phyloP scores from a whole-genome alignment of 2,329 filamentous ascomycete genomes.

The Dissoconium aciculare region DNA sequence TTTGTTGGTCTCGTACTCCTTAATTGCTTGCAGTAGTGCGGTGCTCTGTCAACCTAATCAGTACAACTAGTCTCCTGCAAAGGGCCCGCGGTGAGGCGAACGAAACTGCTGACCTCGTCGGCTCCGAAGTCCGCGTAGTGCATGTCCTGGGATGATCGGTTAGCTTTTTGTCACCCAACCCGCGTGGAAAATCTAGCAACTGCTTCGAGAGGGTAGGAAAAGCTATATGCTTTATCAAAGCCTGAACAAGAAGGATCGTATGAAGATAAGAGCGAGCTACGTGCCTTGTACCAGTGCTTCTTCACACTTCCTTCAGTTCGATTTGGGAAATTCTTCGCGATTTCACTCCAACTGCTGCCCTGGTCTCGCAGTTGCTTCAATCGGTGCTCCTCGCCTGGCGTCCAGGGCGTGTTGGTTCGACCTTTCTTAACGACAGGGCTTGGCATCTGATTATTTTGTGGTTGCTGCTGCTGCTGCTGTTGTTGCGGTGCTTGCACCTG shows the following conservation, averaged over 20 bases:
- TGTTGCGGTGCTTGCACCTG: no score
- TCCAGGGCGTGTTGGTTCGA: constrained; percentile 98
- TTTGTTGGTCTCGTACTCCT: constrained; percentile 96
- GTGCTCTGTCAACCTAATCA: constrained; percentile 42
- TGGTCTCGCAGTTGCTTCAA: constrained; percentile 89
- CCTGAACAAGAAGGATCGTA: no score
- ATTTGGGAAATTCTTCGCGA: constrained; percentile 91
- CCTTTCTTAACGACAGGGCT: constrained; percentile 67
- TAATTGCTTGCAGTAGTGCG: constrained; percentile 80
- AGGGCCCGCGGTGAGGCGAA: constrained; percentile 24
- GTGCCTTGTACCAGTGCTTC: constrained; percentile 98
- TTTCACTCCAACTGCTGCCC: constrained; percentile 92
- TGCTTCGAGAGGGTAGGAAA: no score
- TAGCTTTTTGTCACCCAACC: no score
- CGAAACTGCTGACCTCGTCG: constrained; percentile 59
- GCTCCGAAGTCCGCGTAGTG: constrained; percentile 97
- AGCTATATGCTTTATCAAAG: no score
- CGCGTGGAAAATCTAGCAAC: no score
- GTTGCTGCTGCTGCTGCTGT: constrained; percentile 7
- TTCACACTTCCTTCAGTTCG: constrained; percentile 96
- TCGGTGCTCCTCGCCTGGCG: constrained; percentile 78
- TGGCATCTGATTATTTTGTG: constrained; percentile 21
- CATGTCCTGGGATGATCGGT: constrained; percentile 74
- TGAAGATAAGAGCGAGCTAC: no score
- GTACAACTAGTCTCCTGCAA: constrained; percentile 8